Conservation (phyloP, 2,329 filamentous ascomycete species). For the Fusarium ramigenum region DNA sequence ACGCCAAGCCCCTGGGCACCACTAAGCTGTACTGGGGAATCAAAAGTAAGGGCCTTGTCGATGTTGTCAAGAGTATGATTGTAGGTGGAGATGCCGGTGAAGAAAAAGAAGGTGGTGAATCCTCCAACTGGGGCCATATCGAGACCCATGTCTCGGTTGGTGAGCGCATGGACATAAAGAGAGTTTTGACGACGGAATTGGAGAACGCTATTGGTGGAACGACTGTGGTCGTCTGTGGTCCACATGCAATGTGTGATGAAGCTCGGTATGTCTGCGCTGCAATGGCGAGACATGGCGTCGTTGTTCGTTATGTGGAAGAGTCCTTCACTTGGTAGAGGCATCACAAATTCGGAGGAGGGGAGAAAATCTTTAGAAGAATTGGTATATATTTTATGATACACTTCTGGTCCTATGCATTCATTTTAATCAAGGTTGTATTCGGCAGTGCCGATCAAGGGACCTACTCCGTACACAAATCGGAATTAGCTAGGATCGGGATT, state of each 20-base stretch:
- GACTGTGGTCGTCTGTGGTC: conserved; percentile 44
- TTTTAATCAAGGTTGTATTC: neutral
- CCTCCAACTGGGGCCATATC: conserved; percentile 39
- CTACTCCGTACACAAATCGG: neutral
- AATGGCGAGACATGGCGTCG: conserved; percentile 38
- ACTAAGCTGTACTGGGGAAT: conserved; percentile 46
- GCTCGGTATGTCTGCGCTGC: conserved; percentile 40
- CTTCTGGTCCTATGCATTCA: neutral
- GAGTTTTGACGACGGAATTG: conserved; percentile 41
- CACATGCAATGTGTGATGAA: conserved; percentile 44
- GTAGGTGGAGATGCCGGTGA: conserved; percentile 1
- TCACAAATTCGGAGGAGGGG: accelerated
- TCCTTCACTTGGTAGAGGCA: conserved; percentile 20
- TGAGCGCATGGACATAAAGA: conserved; percentile 40
- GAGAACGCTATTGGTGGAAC: conserved; percentile 35
- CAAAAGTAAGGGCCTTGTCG: conserved; percentile 38
- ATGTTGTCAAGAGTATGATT: conserved; percentile 40
- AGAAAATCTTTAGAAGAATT: neutral
- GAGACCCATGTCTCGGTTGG: conserved; percentile 45
- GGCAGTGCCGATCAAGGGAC: neutral
- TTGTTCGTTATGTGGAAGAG: conserved; percentile 41
- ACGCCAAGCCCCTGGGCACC: conserved; percentile 27
- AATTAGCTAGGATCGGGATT: neutral
- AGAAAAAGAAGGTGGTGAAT: neutral
- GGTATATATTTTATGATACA: neutral